Base-by-base conservation (phyloP, 164 flowering plant genomes). In the grape (Vitis vinifera) region DNA sequence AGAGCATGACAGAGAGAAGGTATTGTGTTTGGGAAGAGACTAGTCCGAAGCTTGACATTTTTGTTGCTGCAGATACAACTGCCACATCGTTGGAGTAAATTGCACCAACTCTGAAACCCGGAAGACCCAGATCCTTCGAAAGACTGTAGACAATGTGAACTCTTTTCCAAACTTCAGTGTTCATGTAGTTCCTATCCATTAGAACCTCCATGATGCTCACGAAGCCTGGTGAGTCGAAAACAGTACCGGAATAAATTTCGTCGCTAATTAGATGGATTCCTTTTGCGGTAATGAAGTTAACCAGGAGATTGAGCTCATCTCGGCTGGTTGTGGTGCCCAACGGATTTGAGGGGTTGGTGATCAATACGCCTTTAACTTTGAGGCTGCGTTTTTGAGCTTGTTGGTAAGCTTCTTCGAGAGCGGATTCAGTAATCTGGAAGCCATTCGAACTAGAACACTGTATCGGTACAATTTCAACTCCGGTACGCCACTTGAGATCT, bases 401-500 rank as follows among this genome's bases (percentile, higher is more conserved):
- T n/a, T 69, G 68, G 51, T 87, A 90, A 9, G 98, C 97, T 68
- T 86, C 83, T 66, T 87, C 86, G 0, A 94, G 85, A 23, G 93
- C 92, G 0, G 82, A 48, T 75, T 71, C 68, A 10, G 97, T 92
- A 63, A 94, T 82, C 70, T 71, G 76, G 80, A 85, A 94, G 75
- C 76, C 77, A 60, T 89, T 86, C 7, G 87, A 79, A 82, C 97
- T 89, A 0, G 83, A 64, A 69, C 97, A 89, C 1, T 89, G 87
- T 16, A 94, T 85, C 3, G 98, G 97, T 3, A 92, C 88, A 15
- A 92, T 88, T 70, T 92, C 97, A 1, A 74, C 94, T 15, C 87
- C 94, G 13, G 98, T 91, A 73, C 98, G 68, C 98, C 98, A 93
- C 67, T 90, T 93, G 55, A 93, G 86, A 81, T 93, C 97, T 71